A percentile compares a stretch with the other conserved stretches of the same genome.
phyloP scores from a whole-genome alignment of 192 early-diverging fungal genomes.

The Polychytrium aggregatum region DNA sequence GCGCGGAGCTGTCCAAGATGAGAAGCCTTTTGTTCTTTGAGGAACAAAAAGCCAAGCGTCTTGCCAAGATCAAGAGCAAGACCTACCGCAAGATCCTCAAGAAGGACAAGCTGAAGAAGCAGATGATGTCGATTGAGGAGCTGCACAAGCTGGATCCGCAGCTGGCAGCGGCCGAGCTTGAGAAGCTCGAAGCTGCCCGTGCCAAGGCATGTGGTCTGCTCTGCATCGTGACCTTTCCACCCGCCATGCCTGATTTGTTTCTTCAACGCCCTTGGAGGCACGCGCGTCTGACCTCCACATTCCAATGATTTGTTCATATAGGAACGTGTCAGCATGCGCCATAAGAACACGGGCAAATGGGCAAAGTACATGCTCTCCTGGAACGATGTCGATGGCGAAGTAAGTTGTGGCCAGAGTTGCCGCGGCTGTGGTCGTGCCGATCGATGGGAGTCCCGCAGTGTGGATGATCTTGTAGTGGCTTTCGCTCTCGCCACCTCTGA shows the following conservation, averaged over 20 bases:
- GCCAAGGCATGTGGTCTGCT: constrained; percentile 32
- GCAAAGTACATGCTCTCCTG: constrained; percentile 63
- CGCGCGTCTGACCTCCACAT: not conserved
- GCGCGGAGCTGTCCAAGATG: constrained; percentile 76
- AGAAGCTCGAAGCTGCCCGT: constrained; percentile 64
- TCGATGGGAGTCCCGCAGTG: too few relatives aligned
- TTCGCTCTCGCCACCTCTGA: too few relatives aligned
- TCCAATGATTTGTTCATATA: constrained; percentile 10
- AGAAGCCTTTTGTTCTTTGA: constrained; percentile 87
- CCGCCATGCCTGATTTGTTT: not conserved
- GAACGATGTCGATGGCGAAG: constrained; percentile 18
- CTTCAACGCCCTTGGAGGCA: not conserved
- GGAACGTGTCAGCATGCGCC: constrained; percentile 86
- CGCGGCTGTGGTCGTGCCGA: too few relatives aligned
- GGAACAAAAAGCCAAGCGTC: constrained; percentile 80
- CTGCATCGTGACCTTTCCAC: not conserved
- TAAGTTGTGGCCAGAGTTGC: too few relatives aligned
- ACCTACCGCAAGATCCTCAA: constrained; percentile 80
- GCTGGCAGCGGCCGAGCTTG: constrained; percentile 47
- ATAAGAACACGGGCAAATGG: constrained; percentile 97
- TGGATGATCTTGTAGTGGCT: too few relatives aligned
- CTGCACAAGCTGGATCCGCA: constrained; percentile 52
- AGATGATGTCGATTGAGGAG: constrained; percentile 31
- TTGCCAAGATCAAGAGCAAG: constrained; percentile 97
- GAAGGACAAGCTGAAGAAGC: constrained; percentile 54